Evolutionary conservation across 2,329 filamentous ascomycete species (phyloP).

Genomic region (Paramyrothecium roridum): DNA sequence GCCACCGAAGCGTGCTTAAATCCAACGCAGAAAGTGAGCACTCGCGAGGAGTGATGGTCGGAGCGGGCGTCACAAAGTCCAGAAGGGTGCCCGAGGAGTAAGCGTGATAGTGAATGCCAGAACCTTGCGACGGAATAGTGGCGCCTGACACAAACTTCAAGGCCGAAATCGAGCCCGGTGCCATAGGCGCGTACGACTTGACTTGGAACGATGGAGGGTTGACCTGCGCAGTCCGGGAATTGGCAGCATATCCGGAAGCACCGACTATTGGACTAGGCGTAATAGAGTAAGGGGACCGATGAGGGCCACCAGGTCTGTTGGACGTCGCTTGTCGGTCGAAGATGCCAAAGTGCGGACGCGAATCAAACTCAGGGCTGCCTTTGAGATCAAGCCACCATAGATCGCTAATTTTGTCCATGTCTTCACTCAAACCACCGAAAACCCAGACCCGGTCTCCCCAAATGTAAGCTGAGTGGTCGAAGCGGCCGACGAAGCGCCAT

Average conservation of each 20-base stretch:
- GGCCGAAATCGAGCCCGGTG: slow-evolving; percentile 85
- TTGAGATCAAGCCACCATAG: slow-evolving; percentile 97
- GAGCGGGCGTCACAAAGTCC: slow-evolving; percentile 90
- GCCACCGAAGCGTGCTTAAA: slow-evolving; percentile 83
- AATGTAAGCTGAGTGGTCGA: slow-evolving; percentile 93
- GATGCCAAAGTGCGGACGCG: slow-evolving; percentile 55
- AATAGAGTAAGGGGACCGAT: slow-evolving; percentile 50
- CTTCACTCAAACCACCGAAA: slow-evolving; percentile 88
- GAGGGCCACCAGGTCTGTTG: slow-evolving; percentile 43
- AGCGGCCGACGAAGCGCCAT: slow-evolving; percentile 92
- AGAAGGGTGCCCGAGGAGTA: slow-evolving; percentile 91
- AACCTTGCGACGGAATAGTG: slow-evolving; percentile 81
- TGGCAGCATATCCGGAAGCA: slow-evolving; percentile 63
- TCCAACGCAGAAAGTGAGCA: slow-evolving; percentile 90
- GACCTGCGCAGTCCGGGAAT: slow-evolving; percentile 64
- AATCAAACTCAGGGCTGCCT: slow-evolving; percentile 80
- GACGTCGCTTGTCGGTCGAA: slow-evolving; percentile 43
- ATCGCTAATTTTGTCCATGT: slow-evolving; percentile 96
- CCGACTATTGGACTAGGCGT: slow-evolving; percentile 50
- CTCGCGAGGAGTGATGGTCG: slow-evolving; percentile 80
- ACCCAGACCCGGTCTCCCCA: slow-evolving; percentile 93
- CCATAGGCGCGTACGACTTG: slow-evolving; percentile 74
- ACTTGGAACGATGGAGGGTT: slow-evolving; percentile 64
- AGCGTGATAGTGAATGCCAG: slow-evolving; percentile 91
- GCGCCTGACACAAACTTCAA: slow-evolving; percentile 81